phyloP scores from a whole-genome alignment of 352 stramenopile species.

The Peronosclerospora sorghi region DNA sequence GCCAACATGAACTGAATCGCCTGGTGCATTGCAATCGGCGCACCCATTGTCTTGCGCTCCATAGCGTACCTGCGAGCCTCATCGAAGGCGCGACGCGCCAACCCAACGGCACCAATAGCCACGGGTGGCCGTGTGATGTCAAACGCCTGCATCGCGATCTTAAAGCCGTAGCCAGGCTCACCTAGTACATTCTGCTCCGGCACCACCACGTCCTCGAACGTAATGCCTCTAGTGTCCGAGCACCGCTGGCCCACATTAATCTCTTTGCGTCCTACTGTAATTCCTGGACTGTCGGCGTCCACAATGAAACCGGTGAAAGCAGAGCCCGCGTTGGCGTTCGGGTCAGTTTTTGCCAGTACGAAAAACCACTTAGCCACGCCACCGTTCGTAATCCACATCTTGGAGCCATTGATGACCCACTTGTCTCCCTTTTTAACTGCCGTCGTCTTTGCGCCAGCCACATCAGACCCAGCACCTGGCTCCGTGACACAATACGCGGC shows the following conservation, averaged over 20 bases:
- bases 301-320: slow-evolving; percentile 89
- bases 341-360: slow-evolving; percentile 85
- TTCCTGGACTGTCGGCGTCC: slow-evolving; percentile 75
- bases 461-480: slow-evolving; percentile 81
- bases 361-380: slow-evolving; percentile 87
- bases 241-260: slow-evolving; percentile 88
- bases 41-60: slow-evolving; percentile 84
- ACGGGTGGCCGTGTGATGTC: slow-evolving; percentile 85
- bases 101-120: slow-evolving; percentile 74
- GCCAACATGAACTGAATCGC: slow-evolving; percentile 86
- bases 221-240: slow-evolving; percentile 84
- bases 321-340: slow-evolving; percentile 47
- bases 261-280: slow-evolving; percentile 83
- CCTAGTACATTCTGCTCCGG: slow-evolving; percentile 83
- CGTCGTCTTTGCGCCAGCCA: slow-evolving; percentile 82
- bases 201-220: slow-evolving; percentile 87
- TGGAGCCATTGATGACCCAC: slow-evolving; percentile 88
- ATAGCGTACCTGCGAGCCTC: slow-evolving; percentile 81
- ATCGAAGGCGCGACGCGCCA: slow-evolving; percentile 81
- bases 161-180: slow-evolving; percentile 82
- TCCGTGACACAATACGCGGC: slow-evolving; percentile 87
- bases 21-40: slow-evolving; percentile 78
- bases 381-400: slow-evolving; percentile 93
- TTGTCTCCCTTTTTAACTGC: slow-evolving; percentile 90
- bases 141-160: slow-evolving; percentile 89